Evolutionary conservation across 306 rosid genomes (phyloP).

Genomic region (Begonia fuchsioides): DNA sequence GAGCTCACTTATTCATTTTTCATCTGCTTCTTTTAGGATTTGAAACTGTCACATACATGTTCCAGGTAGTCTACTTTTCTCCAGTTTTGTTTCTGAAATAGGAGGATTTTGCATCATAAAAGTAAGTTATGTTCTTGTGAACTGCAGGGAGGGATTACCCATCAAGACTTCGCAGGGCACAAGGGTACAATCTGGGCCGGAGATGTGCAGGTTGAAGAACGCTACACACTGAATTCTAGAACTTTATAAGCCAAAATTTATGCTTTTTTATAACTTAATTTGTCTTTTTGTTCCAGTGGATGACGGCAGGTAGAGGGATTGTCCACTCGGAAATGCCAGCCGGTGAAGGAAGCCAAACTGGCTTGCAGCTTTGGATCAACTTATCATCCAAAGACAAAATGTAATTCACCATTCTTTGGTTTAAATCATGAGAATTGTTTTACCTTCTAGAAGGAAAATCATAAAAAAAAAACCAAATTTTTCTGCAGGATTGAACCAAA

Average conservation of each 20-base stretch:
- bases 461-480: too few relatives aligned
- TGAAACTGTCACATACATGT: conserved; percentile 96
- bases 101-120: neutral
- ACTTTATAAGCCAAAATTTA: neutral
- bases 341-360: too few relatives aligned
- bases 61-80: conserved; percentile 44
- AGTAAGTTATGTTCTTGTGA: neutral
- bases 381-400: conserved; percentile 61
- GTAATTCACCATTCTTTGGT: conserved; percentile 16
- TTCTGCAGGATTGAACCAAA: conserved; percentile 71
- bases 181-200: conserved; percentile 96
- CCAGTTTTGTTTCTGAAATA: neutral
- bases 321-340: conserved; percentile 98
- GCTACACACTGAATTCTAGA: neutral
- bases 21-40: conserved; percentile 35
- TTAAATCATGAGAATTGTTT: too few relatives aligned
- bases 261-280: neutral
- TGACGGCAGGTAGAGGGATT: conserved; percentile 99
- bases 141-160: conserved; percentile 79
- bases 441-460: too few relatives aligned
- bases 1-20: conserved; percentile 16
- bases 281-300: conserved; percentile 46
- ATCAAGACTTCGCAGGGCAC: conserved; percentile 93
- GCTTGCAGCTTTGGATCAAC: conserved; percentile 98
- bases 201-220: conserved; percentile 62